Evolutionary conservation across 2,329 filamentous ascomycete genomes (phyloP), one percentile per base, ranked within the genome.

Genomic region (Fusarium succisae): DNA sequence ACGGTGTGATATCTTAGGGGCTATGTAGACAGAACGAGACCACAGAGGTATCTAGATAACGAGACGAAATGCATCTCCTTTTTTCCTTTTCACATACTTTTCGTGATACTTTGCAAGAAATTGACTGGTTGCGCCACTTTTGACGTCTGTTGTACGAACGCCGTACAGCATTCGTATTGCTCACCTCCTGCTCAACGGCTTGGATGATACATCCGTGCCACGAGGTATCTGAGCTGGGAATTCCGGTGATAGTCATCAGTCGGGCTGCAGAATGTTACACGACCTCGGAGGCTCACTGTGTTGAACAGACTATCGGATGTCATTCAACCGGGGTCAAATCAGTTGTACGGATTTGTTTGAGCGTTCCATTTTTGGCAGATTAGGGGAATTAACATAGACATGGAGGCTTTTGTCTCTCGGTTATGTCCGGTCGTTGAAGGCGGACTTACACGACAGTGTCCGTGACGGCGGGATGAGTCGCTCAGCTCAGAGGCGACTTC

Each of bases 91-190:
- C 24, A 41, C 43, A 28, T 17, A 39, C 47, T 60, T 41, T 30
- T 51, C 17, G 18, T 51, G 44, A 54, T 43, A 50, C 41, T 17
- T 37, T 44, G 51, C 51, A 48, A 65, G 18, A 32, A 58, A 65
- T 43, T 20, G 53, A 22, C 28, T 48, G 37, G 53, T 66, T 56
- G 57, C 58, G 59, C 69, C 66, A 70, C 62, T 48, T 70, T 73
- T 75, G 72, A 75, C 72, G 56, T 75, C 72, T 75, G 73, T 75
- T 73, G 73, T 75, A 75, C 72, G 59, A 75, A 70, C 37, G 18
- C 41, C 22, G 47, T 54, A 75, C 59, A 20, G 56, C 72, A 68
- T 75, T 75, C 73, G 73, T 75, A 75, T 75, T 74, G 56, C 48
- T 72, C 41, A 56, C 56, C 53, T 41, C 50, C 48, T 61, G 28